Conservation (phyloP, 306 rosid genomes). For the Parietaria judaica region DNA sequence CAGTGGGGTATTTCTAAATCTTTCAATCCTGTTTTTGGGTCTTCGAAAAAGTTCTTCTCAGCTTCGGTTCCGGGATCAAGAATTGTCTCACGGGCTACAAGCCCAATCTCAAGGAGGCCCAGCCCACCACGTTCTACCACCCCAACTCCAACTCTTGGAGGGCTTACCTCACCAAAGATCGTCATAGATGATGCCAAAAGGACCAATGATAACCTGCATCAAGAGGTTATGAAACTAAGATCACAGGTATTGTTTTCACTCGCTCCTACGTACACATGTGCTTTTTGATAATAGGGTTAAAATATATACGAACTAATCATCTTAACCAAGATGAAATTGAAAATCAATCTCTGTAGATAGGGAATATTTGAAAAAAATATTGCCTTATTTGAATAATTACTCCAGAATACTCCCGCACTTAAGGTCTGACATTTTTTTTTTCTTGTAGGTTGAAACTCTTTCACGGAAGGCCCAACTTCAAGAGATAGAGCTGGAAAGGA, state of each 20-base stretch:
- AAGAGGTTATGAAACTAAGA: slow-evolving; percentile 89
- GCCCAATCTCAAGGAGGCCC: slow-evolving; percentile 94
- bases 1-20: slow-evolving; percentile 98
- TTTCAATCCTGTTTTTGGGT: slow-evolving; percentile 93
- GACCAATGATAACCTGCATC: slow-evolving; percentile 83
- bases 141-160: slow-evolving; percentile 96
- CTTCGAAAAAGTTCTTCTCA: slow-evolving; percentile 96
- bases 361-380: too few species aligned
- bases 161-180: slow-evolving; percentile 90
- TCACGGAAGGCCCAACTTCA: slow-evolving; percentile 82
- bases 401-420: too few species aligned
- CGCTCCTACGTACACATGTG: too few species aligned
- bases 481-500: slow-evolving; percentile 86
- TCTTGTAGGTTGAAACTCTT: slow-evolving; percentile 73
- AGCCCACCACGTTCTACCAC: slow-evolving; percentile 99
- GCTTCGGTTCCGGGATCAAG: slow-evolving; percentile 99
- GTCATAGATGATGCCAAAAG: slow-evolving; percentile 81
- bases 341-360: too few species aligned
- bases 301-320: too few species aligned
- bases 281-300: too few species aligned
- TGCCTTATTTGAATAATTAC: too few species aligned
- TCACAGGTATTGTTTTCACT: slow-evolving; percentile 47
- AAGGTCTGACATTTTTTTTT: not conserved
- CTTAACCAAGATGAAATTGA: too few species aligned
- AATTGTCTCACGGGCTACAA: slow-evolving; percentile 97